These are phyloP conservation scores for Hypoxylon sp. DNA, from an alignment of 2,329 filamentous ascomycete species.

Conservation along the genomic window DNA sequence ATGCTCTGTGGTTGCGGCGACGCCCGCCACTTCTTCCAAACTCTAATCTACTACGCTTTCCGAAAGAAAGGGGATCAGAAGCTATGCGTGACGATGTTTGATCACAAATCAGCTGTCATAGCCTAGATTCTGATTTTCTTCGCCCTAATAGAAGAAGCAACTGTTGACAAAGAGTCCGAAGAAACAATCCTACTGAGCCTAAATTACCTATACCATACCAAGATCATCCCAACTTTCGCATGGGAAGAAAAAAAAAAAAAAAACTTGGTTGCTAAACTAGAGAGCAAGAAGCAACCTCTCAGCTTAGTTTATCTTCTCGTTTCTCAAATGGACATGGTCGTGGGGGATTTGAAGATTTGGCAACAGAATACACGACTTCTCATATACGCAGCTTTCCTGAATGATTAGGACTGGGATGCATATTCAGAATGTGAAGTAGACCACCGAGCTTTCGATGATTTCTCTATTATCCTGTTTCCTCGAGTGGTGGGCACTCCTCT, in stretches of 20 bases:
- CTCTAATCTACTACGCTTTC: constrained; percentile 17
- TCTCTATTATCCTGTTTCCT: constrained; percentile 38
- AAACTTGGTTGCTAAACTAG: constrained; percentile 28
- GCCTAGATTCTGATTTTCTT: constrained; percentile 40
- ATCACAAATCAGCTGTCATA: constrained; percentile 38
- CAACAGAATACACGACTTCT: constrained; percentile 21
- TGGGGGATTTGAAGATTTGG: constrained; percentile 19
- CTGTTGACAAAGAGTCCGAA: background rate
- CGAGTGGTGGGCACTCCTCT: constrained; percentile 17
- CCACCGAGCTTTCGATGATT: constrained; percentile 34
- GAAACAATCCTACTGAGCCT: constrained; percentile 17
- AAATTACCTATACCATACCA: constrained; percentile 36
- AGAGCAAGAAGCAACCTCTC: constrained; percentile 28
- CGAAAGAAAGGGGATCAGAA: constrained; percentile 24
- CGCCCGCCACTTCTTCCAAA: constrained; percentile 43
- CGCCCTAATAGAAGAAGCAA: constrained; percentile 29
- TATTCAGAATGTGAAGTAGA: constrained; percentile 25
- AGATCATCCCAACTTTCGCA: constrained; percentile 37
- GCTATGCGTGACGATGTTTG: constrained; percentile 41
- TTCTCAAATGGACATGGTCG: constrained; percentile 23
- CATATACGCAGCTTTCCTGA: constrained; percentile 13
- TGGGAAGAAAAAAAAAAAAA: constrained; percentile 29
- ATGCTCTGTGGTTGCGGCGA: constrained; percentile 44
- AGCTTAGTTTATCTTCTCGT: constrained; percentile 24
- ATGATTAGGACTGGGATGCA: background rate